A percentile compares a stretch with the other conserved stretches of the same genome.
These are phyloP conservation scores for Alisma plantagoaquatica DNA, from an alignment of 106 monocot genomes.

Conservation along the genomic window DNA sequence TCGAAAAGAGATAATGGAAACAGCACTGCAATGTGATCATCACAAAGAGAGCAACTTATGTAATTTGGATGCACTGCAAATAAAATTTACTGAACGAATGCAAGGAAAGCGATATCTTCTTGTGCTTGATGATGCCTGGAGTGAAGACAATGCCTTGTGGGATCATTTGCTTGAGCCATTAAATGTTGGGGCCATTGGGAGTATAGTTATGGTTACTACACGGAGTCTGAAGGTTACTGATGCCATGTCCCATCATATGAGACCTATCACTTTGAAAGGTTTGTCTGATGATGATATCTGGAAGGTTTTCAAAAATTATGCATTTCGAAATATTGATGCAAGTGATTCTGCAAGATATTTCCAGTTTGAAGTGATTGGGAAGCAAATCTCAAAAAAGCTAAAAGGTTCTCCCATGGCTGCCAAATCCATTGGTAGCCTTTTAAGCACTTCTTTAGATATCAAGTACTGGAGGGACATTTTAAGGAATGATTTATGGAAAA, in stretches of 20 bases:
- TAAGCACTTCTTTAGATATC: neutral
- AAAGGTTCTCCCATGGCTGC: conserved; percentile 26
- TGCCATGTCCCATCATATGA: neutral
- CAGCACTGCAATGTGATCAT: neutral
- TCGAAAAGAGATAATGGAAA: neutral
- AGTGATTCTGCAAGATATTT: no score
- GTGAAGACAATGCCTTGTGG: neutral
- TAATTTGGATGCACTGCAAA: neutral
- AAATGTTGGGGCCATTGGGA: neutral
- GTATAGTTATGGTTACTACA: neutral
- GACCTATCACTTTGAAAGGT: neutral
- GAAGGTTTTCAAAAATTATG: neutral
- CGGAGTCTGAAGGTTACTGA: neutral
- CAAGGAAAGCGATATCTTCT: neutral
- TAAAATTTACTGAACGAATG: neutral
- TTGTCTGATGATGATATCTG: neutral
- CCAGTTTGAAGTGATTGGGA: neutral
- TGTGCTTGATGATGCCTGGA: conserved; percentile 3
- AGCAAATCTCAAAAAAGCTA: conserved; percentile 1
- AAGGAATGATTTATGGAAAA: conserved; percentile 3
- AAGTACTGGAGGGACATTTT: conserved; percentile 19
- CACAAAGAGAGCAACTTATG: neutral
- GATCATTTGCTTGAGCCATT: neutral
- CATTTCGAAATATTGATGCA: neutral
- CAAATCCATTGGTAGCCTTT: conserved; percentile 15